phyloP scores from a whole-genome alignment of 257 asterid species.

The Gynochthodes officinalis region DNA sequence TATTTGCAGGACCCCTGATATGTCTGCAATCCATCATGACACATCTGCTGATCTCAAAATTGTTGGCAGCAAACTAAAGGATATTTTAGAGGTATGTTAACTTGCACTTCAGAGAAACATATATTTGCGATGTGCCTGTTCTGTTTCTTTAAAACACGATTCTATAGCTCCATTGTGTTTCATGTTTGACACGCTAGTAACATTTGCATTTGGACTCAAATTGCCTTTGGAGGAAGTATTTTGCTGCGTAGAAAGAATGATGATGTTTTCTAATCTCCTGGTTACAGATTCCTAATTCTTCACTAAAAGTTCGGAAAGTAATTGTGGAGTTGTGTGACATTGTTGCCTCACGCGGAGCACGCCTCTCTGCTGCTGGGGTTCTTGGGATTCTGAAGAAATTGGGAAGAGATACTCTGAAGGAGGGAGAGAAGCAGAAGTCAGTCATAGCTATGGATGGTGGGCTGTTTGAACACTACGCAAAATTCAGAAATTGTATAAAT shows the following conservation, averaged over 20 bases:
- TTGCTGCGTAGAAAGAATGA: background rate
- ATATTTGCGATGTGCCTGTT: background rate
- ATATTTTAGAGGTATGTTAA: constrained; percentile 58
- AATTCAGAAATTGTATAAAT: constrained; percentile 59
- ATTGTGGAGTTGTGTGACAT: constrained; percentile 62
- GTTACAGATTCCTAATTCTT: constrained; percentile 54
- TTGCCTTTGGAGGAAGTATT: background rate
- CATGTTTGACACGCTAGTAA: background rate
- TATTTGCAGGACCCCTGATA: constrained; percentile 64
- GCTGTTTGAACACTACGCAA: constrained; percentile 65
- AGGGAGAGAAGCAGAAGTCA: constrained; percentile 50
- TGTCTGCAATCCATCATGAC: constrained; percentile 88
- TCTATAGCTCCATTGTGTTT: background rate
- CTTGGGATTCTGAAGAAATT: constrained; percentile 70
- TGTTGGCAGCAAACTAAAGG: constrained; percentile 67
- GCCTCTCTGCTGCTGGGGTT: constrained; percentile 82
- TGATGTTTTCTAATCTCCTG: background rate
- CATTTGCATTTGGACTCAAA: background rate
- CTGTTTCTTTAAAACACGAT: background rate
- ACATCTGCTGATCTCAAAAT: constrained; percentile 76
- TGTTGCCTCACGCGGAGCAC: constrained; percentile 79
- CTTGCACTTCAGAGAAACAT: background rate
- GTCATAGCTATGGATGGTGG: constrained; percentile 81
- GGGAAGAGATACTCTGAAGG: constrained; percentile 59
- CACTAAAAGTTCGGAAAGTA: constrained; percentile 58